Conservation (phyloP, 2,329 filamentous ascomycete species). For the Huntiella decipiens region DNA sequence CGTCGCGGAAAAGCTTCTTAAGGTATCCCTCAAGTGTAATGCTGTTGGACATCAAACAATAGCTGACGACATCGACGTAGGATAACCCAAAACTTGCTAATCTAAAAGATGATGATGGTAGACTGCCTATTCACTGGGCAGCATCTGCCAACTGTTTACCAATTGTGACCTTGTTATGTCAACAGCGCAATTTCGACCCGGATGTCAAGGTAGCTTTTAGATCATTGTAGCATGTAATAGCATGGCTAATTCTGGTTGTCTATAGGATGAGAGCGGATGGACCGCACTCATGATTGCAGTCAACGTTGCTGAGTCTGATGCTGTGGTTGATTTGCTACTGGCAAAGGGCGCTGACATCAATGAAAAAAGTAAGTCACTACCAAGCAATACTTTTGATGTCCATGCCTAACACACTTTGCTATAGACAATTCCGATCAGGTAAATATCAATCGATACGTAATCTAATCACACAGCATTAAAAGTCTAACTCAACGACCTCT, state of each 20-base stretch:
- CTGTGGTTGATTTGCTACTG: constrained; percentile 48
- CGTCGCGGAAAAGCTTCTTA: constrained; percentile 4
- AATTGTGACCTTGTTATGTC: constrained; percentile 54
- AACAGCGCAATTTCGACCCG: constrained; percentile 57
- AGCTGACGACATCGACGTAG: constrained; percentile 21
- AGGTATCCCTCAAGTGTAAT: not conserved
- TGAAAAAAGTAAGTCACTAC: constrained; percentile 39
- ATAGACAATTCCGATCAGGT: constrained; percentile 48
- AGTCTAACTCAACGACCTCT: not conserved
- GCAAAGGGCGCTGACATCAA: constrained; percentile 53
- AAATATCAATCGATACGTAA: constrained; percentile 6
- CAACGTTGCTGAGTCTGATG: constrained; percentile 53
- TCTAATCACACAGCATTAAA: not conserved
- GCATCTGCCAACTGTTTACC: constrained; percentile 61
- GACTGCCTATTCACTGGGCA: constrained; percentile 88
- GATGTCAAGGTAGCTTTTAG: constrained; percentile 46
- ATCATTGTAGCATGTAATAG: not conserved
- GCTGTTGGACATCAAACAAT: not conserved
- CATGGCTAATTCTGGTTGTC: not conserved
- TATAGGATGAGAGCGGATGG: constrained; percentile 59
- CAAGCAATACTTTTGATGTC: not conserved
- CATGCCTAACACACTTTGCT: constrained; percentile 11
- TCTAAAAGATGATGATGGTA: constrained; percentile 64
- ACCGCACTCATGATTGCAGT: constrained; percentile 69
- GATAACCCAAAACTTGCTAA: constrained; percentile 61